Evolutionary conservation across 306 rosid genomes (phyloP).

Genomic region (Betula pendula): DNA sequence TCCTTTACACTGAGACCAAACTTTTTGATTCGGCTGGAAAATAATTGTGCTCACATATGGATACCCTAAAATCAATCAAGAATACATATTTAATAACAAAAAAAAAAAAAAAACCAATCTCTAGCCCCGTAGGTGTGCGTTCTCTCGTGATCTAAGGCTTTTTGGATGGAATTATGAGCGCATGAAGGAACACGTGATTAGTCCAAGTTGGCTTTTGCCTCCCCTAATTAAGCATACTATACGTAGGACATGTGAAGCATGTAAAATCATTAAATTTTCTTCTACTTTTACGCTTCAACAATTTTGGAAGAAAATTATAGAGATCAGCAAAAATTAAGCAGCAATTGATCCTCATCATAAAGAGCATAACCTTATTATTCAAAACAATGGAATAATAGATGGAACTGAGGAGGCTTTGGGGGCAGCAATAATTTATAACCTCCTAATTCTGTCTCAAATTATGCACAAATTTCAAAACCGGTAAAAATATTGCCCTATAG

Average conservation of each 20-base stretch:
- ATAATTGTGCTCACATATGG: constrained; percentile 5
- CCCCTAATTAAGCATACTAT: neutral
- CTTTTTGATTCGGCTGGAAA: neutral
- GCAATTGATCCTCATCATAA: neutral
- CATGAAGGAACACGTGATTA: constrained; percentile 37
- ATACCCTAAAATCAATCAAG: neutral
- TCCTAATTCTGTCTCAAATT: too few species aligned
- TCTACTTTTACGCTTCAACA: too few species aligned
- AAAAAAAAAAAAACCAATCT: too few species aligned
- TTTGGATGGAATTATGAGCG: constrained; percentile 20
- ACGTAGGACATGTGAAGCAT: neutral
- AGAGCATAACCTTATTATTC: too few species aligned
- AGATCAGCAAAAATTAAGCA: neutral
- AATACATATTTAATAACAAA: too few species aligned
- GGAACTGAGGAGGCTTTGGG: too few species aligned
- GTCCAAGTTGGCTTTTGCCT: constrained; percentile 28
- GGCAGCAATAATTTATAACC: too few species aligned
- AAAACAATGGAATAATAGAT: neutral
- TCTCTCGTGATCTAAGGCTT: constrained; percentile 32
- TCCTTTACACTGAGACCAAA: neutral
- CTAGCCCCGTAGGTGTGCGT: neutral
- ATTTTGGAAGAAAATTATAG: neutral
- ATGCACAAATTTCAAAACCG: too few species aligned
- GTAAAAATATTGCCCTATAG: too few species aligned
- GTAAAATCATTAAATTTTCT: constrained; percentile 21